These are phyloP conservation scores for Adenanthera pavonina DNA, from an alignment of 306 rosid species.

Conservation along the genomic window DNA sequence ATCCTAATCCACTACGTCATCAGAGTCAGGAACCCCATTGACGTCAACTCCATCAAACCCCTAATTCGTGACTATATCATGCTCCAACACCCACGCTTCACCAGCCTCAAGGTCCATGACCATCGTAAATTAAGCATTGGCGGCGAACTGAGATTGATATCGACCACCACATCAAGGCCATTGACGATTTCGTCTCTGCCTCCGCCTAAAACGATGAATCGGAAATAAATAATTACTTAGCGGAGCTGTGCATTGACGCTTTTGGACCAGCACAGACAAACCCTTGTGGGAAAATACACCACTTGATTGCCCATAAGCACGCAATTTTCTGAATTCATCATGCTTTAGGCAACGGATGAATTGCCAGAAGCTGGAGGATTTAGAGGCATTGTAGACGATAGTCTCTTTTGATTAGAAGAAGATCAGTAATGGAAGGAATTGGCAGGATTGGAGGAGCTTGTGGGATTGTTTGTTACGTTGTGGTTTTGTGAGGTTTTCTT, in stretches of 20 bases:
- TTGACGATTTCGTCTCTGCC: constrained; percentile 36
- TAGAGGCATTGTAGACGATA: constrained; percentile 46
- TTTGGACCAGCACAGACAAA: constrained; percentile 52
- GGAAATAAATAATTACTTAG: constrained; percentile 61
- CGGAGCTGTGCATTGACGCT: constrained; percentile 47
- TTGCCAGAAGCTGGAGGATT: constrained; percentile 56
- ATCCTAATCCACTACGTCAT: constrained; percentile 58
- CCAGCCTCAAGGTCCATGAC: constrained; percentile 70
- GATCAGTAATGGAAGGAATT: neutral
- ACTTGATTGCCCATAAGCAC: constrained; percentile 65
- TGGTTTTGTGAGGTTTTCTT: constrained; percentile 57
- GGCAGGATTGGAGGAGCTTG: constrained; percentile 20
- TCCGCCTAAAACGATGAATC: constrained; percentile 28
- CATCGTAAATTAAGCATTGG: constrained; percentile 74
- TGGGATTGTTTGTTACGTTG: constrained; percentile 32
- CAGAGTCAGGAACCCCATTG: constrained; percentile 59
- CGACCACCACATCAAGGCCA: constrained; percentile 51
- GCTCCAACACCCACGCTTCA: constrained; percentile 70
- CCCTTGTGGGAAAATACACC: constrained; percentile 92
- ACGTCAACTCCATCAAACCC: constrained; percentile 48
- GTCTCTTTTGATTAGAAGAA: constrained; percentile 7
- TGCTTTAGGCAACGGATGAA: constrained; percentile 76
- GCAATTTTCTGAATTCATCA: constrained; percentile 69
- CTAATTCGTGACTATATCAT: constrained; percentile 47
- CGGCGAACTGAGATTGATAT: constrained; percentile 59